Percentiles rank a stretch among this genome's conserved stretches.
These are phyloP conservation scores for Lentinula detonsa DNA, from an alignment of 768 basidiomycete genomes.

Conservation along the genomic window DNA sequence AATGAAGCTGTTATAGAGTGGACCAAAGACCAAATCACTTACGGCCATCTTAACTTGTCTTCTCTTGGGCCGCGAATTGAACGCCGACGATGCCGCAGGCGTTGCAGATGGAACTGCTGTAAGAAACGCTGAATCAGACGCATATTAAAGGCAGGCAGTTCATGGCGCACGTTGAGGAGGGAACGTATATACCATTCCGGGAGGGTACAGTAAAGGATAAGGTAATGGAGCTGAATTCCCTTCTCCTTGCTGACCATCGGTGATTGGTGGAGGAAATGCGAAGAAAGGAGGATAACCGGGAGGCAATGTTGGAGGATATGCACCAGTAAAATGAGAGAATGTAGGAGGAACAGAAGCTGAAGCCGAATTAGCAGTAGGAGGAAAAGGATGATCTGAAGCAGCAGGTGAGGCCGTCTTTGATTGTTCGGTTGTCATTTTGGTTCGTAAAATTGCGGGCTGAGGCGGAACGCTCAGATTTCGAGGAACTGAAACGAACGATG, in stretches of 20 bases:
- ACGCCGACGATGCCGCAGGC: slow-evolving; percentile 14
- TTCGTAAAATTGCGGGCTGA: not conserved
- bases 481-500: not conserved
- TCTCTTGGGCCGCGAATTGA: slow-evolving; percentile 55
- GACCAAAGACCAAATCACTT: slow-evolving; percentile 12
- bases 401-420: not conserved
- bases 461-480: not conserved
- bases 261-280: slow-evolving; percentile 31
- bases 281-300: slow-evolving; percentile 31
- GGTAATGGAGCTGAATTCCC: slow-evolving; percentile 24
- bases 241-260: slow-evolving; percentile 29
- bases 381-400: slow-evolving; percentile 3
- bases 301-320: slow-evolving; percentile 23
- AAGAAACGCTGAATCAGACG: not conserved
- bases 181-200: slow-evolving; percentile 36
- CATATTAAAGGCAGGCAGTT: not conserved
- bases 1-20: not conserved
- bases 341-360: not conserved
- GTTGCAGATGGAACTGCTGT: slow-evolving; percentile 2
- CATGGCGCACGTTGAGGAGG: slow-evolving; percentile 31
- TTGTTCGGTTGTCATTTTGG: slow-evolving; percentile 6
- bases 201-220: slow-evolving; percentile 33
- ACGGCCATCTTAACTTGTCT: slow-evolving; percentile 86
- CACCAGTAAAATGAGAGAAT: slow-evolving; percentile 12
- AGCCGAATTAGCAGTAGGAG: not conserved